These are phyloP conservation scores for Backusella macrospora DNA, from an alignment of 192 early-diverging fungal species.

Conservation along the genomic window DNA sequence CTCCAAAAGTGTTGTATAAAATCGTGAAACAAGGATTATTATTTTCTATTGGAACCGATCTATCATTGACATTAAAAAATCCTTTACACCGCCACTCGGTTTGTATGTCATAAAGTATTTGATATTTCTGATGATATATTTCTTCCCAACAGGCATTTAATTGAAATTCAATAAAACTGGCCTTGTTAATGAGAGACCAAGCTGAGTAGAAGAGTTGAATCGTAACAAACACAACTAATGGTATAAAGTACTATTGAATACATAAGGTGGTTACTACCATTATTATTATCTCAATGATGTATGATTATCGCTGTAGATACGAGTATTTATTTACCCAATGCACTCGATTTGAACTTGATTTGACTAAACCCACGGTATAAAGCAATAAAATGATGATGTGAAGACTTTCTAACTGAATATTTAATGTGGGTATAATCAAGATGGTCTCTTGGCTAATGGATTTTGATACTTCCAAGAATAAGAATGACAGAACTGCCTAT, in stretches of 20 bases:
- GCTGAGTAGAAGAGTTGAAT: constrained; percentile 13
- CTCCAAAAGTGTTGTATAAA: neutral
- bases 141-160: constrained; percentile 12
- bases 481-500: neutral
- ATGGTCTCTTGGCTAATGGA: neutral
- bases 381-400: neutral
- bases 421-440: neutral
- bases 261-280: neutral
- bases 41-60: neutral
- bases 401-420: constrained; percentile 2
- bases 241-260: constrained; percentile 14
- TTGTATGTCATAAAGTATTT: neutral
- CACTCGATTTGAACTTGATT: neutral
- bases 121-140: neutral
- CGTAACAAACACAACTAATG: constrained; percentile 1
- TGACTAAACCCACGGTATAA: neutral
- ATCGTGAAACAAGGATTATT: neutral
- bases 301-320: neutral
- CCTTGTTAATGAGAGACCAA: neutral
- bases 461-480: constrained; percentile 4
- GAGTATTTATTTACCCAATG: constrained; percentile 15
- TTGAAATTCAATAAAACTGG: constrained; percentile 4
- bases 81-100: constrained; percentile 7
- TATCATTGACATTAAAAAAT: neutral
- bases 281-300: neutral